phyloP scores from a whole-genome alignment of 176 grass and related monocot genomes.

The Bothriochloa decipiens region DNA sequence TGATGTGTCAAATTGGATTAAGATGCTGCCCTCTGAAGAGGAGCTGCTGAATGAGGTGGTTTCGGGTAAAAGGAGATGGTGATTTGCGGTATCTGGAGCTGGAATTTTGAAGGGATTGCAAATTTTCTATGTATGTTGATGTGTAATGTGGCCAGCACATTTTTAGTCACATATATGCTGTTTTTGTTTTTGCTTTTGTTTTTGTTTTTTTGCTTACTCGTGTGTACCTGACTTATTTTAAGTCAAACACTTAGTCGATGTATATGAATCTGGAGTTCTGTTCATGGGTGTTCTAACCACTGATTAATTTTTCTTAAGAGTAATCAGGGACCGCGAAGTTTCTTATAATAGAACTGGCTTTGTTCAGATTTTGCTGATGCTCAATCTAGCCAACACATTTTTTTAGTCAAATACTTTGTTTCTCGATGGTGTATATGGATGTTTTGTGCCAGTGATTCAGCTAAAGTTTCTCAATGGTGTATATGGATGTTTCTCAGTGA shows the following conservation, averaged over 20 bases:
- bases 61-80: neutral
- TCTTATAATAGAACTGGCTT: neutral
- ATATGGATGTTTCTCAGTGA: neutral
- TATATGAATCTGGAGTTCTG: neutral
- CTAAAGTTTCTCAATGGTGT: neutral
- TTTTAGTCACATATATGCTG: too few relatives aligned
- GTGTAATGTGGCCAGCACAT: too few relatives aligned
- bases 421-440: neutral
- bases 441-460: neutral
- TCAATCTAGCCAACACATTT: neutral
- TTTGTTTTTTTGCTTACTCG: too few relatives aligned
- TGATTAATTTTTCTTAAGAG: neutral
- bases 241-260: neutral
- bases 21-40: neutral
- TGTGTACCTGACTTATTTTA: neutral
- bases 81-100: slow-evolving; percentile 25
- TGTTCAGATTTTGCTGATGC: neutral
- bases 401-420: neutral
- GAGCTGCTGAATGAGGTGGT: slow-evolving; percentile 8
- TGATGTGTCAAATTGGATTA: neutral
- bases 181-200: too few relatives aligned
- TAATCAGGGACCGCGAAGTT: neutral
- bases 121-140: too few relatives aligned
- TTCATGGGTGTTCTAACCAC: neutral
- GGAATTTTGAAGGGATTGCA: neutral